Base-by-base conservation (phyloP, 163 green algal genomes). In the Volvox carteri region DNA sequence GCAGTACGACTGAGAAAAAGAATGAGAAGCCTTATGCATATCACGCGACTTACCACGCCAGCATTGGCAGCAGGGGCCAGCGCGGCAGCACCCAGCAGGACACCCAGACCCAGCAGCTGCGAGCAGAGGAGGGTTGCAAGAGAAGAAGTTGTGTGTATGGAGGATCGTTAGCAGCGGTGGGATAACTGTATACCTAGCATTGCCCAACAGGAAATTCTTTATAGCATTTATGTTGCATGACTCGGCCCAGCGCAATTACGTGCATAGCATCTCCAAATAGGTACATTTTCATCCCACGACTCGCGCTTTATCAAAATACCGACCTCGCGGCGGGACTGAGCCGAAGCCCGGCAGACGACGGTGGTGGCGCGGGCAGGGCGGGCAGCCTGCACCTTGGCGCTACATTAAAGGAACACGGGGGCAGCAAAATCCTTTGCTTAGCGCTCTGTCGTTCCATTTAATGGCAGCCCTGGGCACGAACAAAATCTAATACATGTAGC, bases 21-120 rank as follows among this genome's bases (percentile, higher is more conserved):
- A n/a, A n/a, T n/a, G n/a, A n/a, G n/a, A n/a, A n/a, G n/a, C n/a
- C n/a, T n/a, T n/a, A n/a, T n/a, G n/a, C n/a, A n/a, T n/a, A n/a
- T n/a, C n/a, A n/a, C n/a, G n/a, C n/a, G n/a, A n/a, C 88, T 91
- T 58, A 92, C 88, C 50, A 93, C 52, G 72, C 44, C 44, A 23
- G 90, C 90, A 46, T 90, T 90, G 50, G 87, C 87, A 65, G 88
- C 62, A 28, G 83, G 81, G 37, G 84, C 87, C 60, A 92, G 72
- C 6, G 84, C 73, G 14, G 76, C 50, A 28, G 83, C 14, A 44
- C 67, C 90, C 35, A 91, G 30, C 23, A 93, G 50, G 41, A 76
- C 44, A 33, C 75, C 90, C 42, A 92, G 50, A 60, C 90, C 90
- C 58, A 93, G 86, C 52, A 93, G 85, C 90, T 93, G 80, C 56